Evolutionary conservation across 768 basidiomycete genomes (phyloP), one percentile per base, ranked within the genome.

Genomic region (Suillus placidus): DNA sequence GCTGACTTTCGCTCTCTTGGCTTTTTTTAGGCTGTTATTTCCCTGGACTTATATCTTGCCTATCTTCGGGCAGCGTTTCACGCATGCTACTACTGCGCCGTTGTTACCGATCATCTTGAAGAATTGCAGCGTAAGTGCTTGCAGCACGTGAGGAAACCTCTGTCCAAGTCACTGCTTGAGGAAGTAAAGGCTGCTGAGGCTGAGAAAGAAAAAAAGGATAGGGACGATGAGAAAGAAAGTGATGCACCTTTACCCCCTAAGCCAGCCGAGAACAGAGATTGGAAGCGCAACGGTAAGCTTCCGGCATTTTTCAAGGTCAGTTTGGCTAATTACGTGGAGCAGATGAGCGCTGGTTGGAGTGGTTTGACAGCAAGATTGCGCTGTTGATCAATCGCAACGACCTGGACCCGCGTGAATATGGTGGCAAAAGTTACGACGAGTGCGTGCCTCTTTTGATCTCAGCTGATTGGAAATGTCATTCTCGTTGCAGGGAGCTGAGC

Each of bases 71-170:
- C 88, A 76, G 96, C 93, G 63, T 95, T 91, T 80, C 86, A 94
- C 85, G 89, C 93, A 74, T 97, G 97, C 87, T 99, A 97, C 81
- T 99, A 99, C 81, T 99, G 97, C 84, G 90, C 91, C 72, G 89
- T 94, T 75, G 87, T 93, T 71, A 91, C 90, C 76, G 91, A 97
- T 80, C 95, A 95, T 81, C 80, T 92, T 77, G 97, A 99, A 81
- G 95, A 97, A 83, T 85, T 99, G 72, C 90, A 95, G 78, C 88
- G 94, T 76, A 94, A 95, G 81, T 98, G 97, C 84, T 82, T 97
- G 71, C 89, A 89, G 81, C 97, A 99, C 81, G 83, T 92, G 69
- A 87, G 97, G 79, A 90, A 89, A 76, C 87, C 92, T 47, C 73
- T 90, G 72, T 84, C 86, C 66, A 88, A 88, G 78, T 78, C 82